A percentile compares a stretch with the other conserved stretches of the same genome.
Conservation (phyloP, 2,329 filamentous ascomycete genomes). For the Huntiella abstrusa region DNA sequence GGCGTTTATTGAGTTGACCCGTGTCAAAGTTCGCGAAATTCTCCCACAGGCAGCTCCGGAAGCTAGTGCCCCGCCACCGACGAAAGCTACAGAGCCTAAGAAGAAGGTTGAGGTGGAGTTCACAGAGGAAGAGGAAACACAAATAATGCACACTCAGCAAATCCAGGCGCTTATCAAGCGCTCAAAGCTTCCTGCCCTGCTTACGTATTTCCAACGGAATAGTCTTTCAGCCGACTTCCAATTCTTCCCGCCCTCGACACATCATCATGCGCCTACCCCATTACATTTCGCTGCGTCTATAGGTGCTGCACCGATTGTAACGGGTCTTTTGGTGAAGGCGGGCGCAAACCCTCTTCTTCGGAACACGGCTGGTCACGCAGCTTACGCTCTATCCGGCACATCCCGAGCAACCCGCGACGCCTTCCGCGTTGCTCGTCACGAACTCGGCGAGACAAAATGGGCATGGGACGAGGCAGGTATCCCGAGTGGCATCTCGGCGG, state of each 20-base stretch:
- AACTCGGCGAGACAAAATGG: constrained; percentile 60
- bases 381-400: constrained; percentile 64
- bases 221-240: constrained; percentile 49
- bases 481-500: constrained; percentile 48
- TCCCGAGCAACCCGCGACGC: constrained; percentile 75
- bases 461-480: constrained; percentile 63
- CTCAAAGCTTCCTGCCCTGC: constrained; percentile 70
- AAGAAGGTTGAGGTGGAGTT: constrained; percentile 43
- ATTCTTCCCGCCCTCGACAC: constrained; percentile 53
- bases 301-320: constrained; percentile 59
- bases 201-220: constrained; percentile 70
- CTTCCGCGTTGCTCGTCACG: constrained; percentile 70
- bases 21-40: constrained; percentile 68
- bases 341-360: constrained; percentile 51
- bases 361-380: constrained; percentile 61
- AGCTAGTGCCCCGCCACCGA: constrained; percentile 22
- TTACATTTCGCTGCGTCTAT: constrained; percentile 73
- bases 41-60: constrained; percentile 44
- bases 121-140: constrained; percentile 68
- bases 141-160: constrained; percentile 69
- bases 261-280: constrained; percentile 64
- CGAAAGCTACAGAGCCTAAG: constrained; percentile 20
- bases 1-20: constrained; percentile 80
- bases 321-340: constrained; percentile 56
- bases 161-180: constrained; percentile 74